A percentile compares a stretch with the other conserved stretches of the same genome.
These are phyloP conservation scores for Boletus eberwhitei DNA, from an alignment of 768 basidiomycete species.

Conservation along the genomic window DNA sequence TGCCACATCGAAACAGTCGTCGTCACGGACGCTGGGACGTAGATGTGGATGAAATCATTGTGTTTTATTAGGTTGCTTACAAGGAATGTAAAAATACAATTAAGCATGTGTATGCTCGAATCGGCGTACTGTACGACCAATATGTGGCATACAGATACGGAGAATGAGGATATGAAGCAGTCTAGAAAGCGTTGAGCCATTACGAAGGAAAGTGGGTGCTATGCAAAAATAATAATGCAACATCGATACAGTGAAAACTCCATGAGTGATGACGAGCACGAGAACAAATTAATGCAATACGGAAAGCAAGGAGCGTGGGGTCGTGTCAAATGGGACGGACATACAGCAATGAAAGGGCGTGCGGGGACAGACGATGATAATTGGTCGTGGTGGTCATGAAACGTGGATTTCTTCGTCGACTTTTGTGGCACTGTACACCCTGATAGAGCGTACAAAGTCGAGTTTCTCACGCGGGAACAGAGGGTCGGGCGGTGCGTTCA, in stretches of 20 bases:
- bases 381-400: conserved; percentile 11
- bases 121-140: conserved; percentile 4
- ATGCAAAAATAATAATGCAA: conserved; percentile 15
- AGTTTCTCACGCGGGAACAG: conserved; percentile 38
- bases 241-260: conserved; percentile 7
- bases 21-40: conserved; percentile 4
- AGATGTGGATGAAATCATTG: not conserved
- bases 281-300: not conserved
- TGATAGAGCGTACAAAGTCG: conserved; percentile 49
- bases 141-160: conserved; percentile 6
- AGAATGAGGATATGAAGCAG: conserved; percentile 7
- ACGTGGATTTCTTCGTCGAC: conserved; percentile 27
- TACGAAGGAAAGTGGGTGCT: conserved; percentile 8
- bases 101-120: not conserved
- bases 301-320: conserved; percentile 15
- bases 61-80: conserved; percentile 6
- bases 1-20: conserved; percentile 20
- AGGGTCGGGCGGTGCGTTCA: conserved; percentile 18
- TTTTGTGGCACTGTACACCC: conserved; percentile 52
- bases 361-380: not conserved
- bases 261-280: not conserved
- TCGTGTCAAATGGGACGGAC: conserved; percentile 11
- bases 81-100: conserved; percentile 20
- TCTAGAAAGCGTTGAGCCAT: conserved; percentile 1
- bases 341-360: conserved; percentile 2